Evolutionary conservation across 2,329 filamentous ascomycete species (phyloP).

Genomic region (Knufia petricola): DNA sequence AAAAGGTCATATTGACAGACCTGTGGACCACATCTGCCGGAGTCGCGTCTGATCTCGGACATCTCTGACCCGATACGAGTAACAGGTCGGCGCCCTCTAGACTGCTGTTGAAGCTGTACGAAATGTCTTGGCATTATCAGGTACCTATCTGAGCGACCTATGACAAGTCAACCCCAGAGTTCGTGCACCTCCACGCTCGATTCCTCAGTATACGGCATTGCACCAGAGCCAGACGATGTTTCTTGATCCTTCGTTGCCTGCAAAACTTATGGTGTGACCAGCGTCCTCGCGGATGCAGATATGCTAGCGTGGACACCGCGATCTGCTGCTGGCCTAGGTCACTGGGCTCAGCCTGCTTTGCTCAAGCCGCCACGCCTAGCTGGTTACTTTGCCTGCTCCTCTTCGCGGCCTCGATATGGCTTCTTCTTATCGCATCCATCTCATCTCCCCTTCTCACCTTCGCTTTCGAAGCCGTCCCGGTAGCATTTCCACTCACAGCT

Average conservation of each 20-base stretch:
- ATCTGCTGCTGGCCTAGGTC: neutral
- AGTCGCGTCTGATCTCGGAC: neutral
- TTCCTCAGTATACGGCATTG: neutral
- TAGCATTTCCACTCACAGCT: neutral
- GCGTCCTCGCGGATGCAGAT: neutral
- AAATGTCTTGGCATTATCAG: neutral
- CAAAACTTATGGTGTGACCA: neutral
- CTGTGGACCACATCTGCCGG: too few species aligned
- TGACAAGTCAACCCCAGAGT: neutral
- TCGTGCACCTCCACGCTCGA: neutral
- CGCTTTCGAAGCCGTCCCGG: neutral
- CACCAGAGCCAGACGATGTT: neutral
- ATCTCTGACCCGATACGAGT: neutral
- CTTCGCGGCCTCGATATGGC: neutral
- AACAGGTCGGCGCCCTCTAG: neutral
- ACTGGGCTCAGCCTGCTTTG: too few species aligned
- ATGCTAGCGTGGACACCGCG: neutral
- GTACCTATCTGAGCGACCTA: neutral
- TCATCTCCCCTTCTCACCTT: neutral
- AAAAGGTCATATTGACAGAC: too few species aligned
- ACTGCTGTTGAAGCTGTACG: neutral
- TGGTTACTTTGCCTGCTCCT: neutral
- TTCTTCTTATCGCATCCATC: neutral
- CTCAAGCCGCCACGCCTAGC: neutral
- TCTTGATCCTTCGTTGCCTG: neutral